Base-by-base conservation (phyloP, 345 rosid species). In the Draba incana region DNA sequence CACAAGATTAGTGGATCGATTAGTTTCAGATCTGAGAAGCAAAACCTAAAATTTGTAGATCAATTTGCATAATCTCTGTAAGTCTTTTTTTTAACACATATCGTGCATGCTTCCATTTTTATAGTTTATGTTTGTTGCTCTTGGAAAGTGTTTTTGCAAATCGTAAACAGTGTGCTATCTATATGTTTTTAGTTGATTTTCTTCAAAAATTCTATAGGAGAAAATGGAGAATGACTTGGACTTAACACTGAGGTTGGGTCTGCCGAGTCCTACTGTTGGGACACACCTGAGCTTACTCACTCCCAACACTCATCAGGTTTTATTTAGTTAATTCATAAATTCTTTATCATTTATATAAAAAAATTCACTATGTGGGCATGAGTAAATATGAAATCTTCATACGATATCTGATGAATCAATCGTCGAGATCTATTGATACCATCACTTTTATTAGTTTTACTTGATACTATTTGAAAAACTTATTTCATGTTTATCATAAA, bases 211-310 rank as follows among this genome's bases (percentile, higher is more conserved):
- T 56, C 8, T 46, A 0, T 30, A 68, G 59, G 14, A 8, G 38
- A 43, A 60, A 62, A 75, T 68, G 73, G 58, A 47, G 64, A 42
- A 31, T 4, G 69, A 13, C 1, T 15, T 75, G 70, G 79, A 75
- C 54, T 69, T 75, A 48, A 75, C 79, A 68, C 75, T 75, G 75
- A 75, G 48, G 61, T 49, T 75, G 66, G 55, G 70, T 69, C 55
- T 62, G 61, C 70, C 79, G 10, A 25, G 9, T 69, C 30, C 54
- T n/a, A 70, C 28, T 49, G 62, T 63, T 69, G 66, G 43, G 4
- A 56, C 75, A 69, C 28, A 50, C 1, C 61, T 75, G 46, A 62
- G 61, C 66, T 63, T 62, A 41, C 13, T 9, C 66, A 56, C 70
- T 62, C 55, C 27, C 35, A 38, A n/a, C 55, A 45, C 42, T 46